Evolutionary conservation across 768 basidiomycete genomes (phyloP).

Genomic region (Auricularia cornea): DNA sequence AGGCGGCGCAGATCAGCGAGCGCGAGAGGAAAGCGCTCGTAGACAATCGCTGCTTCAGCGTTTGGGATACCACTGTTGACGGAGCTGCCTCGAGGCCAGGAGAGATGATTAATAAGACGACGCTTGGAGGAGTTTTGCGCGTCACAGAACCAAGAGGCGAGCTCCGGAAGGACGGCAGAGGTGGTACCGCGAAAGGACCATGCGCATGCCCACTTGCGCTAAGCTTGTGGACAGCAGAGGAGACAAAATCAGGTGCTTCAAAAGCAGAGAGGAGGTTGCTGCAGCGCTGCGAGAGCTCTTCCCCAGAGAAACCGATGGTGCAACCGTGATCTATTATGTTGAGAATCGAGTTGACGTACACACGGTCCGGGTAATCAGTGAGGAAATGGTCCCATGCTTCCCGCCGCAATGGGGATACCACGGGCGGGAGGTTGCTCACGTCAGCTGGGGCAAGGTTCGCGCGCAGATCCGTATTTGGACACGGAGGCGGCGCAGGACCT

Average conservation of each 20-base stretch:
- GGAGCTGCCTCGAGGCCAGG: neutral
- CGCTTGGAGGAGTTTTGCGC: no score
- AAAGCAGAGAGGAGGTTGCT: neutral
- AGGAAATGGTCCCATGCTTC: neutral
- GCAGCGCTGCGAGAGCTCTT: neutral
- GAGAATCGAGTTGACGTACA: neutral
- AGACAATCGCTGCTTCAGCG: constrained; percentile 20
- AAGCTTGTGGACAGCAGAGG: no score
- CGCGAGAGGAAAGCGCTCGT: constrained; percentile 19
- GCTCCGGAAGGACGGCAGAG: no score
- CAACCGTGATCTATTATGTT: neutral
- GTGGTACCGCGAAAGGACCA: no score
- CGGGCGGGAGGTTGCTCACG: neutral
- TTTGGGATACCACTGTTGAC: constrained; percentile 15
- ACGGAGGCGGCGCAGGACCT: neutral
- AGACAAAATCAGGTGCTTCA: no score
- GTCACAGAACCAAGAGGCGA: no score
- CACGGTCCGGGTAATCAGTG: neutral
- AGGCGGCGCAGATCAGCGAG: constrained; percentile 10
- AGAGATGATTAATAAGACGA: neutral
- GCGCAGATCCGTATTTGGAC: no score
- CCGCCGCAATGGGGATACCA: neutral
- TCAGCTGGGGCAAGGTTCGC: no score
- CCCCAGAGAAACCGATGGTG: neutral
- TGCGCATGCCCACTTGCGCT: no score